phyloP scores from a whole-genome alignment of 345 rosid species.

The Salix arbutifolia region DNA sequence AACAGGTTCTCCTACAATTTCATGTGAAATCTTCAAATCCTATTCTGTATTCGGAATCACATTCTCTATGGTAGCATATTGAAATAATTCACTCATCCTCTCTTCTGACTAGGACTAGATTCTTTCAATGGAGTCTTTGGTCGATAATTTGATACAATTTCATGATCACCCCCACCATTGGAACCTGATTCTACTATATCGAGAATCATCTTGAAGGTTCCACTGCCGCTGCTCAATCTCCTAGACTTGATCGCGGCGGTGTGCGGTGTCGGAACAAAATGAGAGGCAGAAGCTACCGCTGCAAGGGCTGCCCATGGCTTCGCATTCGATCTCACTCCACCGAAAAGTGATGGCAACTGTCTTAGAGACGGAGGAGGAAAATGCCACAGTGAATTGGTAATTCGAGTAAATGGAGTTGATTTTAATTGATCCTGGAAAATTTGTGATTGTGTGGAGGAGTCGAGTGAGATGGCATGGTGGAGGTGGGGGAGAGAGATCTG shows the following conservation, averaged over 20 bases:
- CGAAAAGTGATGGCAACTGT: constrained; percentile 68
- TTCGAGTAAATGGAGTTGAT: constrained; percentile 22
- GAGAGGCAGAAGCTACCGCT: constrained; percentile 86
- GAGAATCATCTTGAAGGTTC: constrained; percentile 25
- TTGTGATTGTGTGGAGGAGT: constrained; percentile 5
- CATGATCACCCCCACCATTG: constrained; percentile 33
- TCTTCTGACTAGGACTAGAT: constrained; percentile 20
- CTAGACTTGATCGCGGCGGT: constrained; percentile 91
- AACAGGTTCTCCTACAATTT: constrained; percentile 20
- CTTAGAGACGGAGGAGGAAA: constrained; percentile 40
- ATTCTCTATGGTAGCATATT: no score
- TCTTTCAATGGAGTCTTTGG: constrained; percentile 28
- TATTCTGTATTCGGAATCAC: not conserved
- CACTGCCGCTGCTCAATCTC: constrained; percentile 41
- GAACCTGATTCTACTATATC: constrained; percentile 36
- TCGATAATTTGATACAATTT: constrained; percentile 29
- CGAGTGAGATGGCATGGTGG: constrained; percentile 19
- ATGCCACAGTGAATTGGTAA: constrained; percentile 42
- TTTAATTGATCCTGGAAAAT: constrained; percentile 5
- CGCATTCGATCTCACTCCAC: constrained; percentile 69
- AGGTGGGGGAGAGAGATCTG: constrained; percentile 24
- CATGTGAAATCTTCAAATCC: constrained; percentile 7
- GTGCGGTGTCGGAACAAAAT: constrained; percentile 74
- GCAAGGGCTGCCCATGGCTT: constrained; percentile 97
- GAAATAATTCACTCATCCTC: not conserved